Evolutionary conservation across 257 asterid genomes (phyloP).

Genomic region (Ehretia macrophylla): DNA sequence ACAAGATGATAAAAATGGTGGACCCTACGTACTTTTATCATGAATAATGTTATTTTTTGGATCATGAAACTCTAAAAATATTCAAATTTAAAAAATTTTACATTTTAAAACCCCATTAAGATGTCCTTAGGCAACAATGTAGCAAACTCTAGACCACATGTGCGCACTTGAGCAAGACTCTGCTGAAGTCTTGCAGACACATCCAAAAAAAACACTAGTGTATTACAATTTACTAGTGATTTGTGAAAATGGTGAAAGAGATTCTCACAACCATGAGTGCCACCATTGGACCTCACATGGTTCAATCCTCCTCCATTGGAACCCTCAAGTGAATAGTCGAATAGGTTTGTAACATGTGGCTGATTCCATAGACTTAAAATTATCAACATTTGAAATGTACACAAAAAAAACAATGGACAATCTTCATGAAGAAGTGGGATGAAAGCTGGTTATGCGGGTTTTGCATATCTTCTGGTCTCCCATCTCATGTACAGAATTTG

Average conservation of each 20-base stretch:
- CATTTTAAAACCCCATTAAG: no score
- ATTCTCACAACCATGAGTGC: constrained; percentile 4
- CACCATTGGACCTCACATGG: constrained; percentile 11
- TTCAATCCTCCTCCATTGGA: constrained; percentile 1
- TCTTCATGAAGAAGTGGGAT: constrained; percentile 1
- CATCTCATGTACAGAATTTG: constrained; percentile 15
- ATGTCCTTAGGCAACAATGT: neutral
- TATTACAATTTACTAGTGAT: constrained; percentile 4
- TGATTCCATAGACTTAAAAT: constrained; percentile 10
- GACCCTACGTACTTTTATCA: no score
- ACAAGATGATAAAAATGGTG: no score
- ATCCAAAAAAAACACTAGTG: constrained; percentile 4
- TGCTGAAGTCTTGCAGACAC: constrained; percentile 11
- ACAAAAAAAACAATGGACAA: neutral
- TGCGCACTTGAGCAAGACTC: neutral
- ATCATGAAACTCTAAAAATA: no score
- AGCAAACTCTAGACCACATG: neutral
- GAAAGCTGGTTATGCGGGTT: constrained; percentile 6
- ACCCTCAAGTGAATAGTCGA: constrained; percentile 11
- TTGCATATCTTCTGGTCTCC: constrained; percentile 29
- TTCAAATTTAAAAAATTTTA: no score
- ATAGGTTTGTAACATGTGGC: constrained; percentile 21
- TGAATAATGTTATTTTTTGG: no score
- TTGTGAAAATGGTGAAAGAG: constrained; percentile 5
- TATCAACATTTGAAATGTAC: neutral